phyloP scores from a whole-genome alignment of 371 early-diverging fungal genomes.

The Parasitella parasitica region DNA sequence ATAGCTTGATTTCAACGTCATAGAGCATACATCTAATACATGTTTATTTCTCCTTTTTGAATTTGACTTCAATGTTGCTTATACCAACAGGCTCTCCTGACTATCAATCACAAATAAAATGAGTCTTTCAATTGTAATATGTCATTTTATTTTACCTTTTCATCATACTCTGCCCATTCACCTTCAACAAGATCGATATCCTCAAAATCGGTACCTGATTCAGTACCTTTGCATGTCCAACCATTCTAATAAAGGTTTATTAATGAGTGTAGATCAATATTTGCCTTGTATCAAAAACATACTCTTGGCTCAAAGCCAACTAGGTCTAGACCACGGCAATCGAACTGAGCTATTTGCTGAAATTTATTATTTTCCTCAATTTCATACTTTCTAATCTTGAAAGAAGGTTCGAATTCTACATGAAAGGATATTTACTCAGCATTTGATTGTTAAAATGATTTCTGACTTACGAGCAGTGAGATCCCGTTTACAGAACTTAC shows the following conservation, averaged over 20 bases:
- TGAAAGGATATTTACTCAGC: not conserved
- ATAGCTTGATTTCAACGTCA: not conserved
- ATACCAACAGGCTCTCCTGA: slow-evolving; percentile 50
- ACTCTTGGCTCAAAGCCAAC: slow-evolving; percentile 80
- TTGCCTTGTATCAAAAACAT: slow-evolving; percentile 9
- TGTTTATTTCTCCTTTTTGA: slow-evolving; percentile 49
- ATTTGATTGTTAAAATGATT: not conserved
- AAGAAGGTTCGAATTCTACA: slow-evolving; percentile 59
- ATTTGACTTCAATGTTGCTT: slow-evolving; percentile 39
- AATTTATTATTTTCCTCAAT: slow-evolving; percentile 61
- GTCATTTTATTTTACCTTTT: slow-evolving; percentile 51
- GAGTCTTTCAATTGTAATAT: not conserved
- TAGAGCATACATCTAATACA: not conserved
- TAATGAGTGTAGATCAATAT: too few species aligned
- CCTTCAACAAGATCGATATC: slow-evolving; percentile 80
- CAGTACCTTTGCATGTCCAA: slow-evolving; percentile 73
- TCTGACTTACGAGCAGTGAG: slow-evolving; percentile 57
- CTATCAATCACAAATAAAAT: slow-evolving; percentile 14
- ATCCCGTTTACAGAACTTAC: slow-evolving; percentile 92
- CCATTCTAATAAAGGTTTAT: too few species aligned
- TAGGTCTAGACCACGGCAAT: slow-evolving; percentile 86
- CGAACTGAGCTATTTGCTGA: slow-evolving; percentile 69
- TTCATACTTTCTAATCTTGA: slow-evolving; percentile 59
- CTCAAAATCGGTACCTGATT: slow-evolving; percentile 72
- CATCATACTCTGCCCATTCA: slow-evolving; percentile 93